A percentile compares a stretch with the other conserved stretches of the same genome.
Conservation (phyloP, 2,329 filamentous ascomycete species). For the Cytospora piceae region DNA sequence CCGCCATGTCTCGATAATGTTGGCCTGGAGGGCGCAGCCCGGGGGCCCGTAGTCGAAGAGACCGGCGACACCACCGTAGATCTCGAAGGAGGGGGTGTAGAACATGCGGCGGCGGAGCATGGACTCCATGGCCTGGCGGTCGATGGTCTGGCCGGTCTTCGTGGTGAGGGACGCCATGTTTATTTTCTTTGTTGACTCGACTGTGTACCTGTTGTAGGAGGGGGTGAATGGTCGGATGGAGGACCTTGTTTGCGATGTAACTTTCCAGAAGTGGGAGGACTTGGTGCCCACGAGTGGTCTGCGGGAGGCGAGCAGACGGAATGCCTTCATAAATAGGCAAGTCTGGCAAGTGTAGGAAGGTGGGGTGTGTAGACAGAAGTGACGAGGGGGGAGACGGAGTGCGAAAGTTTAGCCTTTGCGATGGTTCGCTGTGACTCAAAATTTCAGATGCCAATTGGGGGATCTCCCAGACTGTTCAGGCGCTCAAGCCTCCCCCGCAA, state of each 20-base stretch:
- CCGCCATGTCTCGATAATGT: constrained; percentile 86
- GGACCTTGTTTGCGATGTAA: constrained; percentile 18
- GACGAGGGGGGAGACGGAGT: neutral
- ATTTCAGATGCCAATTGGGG: constrained; percentile 7
- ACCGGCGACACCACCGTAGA: constrained; percentile 86
- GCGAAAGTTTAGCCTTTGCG: neutral
- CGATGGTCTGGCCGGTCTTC: constrained; percentile 86
- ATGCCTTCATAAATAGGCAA: constrained; percentile 36
- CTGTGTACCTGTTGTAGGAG: constrained; percentile 5
- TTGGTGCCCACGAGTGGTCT: constrained; percentile 35
- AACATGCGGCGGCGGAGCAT: constrained; percentile 88
- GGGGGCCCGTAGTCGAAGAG: constrained; percentile 94
- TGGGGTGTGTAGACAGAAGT: constrained; percentile 5
- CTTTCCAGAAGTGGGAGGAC: constrained; percentile 26
- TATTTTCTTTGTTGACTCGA: constrained; percentile 8
- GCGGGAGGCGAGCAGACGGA: constrained; percentile 28
- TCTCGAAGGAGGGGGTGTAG: constrained; percentile 94
- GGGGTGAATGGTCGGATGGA: constrained; percentile 25
- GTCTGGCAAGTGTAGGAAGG: neutral
- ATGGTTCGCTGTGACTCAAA: constrained; percentile 16
- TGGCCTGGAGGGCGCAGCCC: constrained; percentile 82
- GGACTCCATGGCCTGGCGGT: constrained; percentile 79
- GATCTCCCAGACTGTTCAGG: neutral
- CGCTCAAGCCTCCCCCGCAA: neutral
- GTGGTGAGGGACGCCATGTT: constrained; percentile 57